phyloP scores from a whole-genome alignment of 148 eudicot species.

The Rhododendron griersonianum region DNA sequence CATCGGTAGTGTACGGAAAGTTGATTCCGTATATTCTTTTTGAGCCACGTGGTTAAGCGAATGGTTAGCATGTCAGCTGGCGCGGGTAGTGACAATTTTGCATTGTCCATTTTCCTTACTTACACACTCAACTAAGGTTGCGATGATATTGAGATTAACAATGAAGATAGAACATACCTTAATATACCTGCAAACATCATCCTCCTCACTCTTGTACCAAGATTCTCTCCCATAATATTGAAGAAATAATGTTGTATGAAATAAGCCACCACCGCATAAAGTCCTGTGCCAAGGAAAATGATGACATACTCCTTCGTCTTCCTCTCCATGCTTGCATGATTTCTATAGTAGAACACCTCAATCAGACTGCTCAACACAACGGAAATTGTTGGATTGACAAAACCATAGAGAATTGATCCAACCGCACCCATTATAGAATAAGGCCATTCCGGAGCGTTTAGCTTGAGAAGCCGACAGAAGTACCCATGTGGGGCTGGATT shows the following conservation, averaged over 20 bases:
- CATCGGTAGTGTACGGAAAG: no score
- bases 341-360: conserved; percentile 82
- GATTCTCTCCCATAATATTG: conserved; percentile 98
- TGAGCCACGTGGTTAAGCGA: no score
- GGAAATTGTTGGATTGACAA: conserved; percentile 87
- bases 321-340: conserved; percentile 80
- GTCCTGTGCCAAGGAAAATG: conserved; percentile 87
- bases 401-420: conserved; percentile 89
- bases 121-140: not conserved
- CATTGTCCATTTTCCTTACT: not conserved
- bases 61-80: no score
- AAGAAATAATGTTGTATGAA: conserved; percentile 95
- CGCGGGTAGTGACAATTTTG: no score
- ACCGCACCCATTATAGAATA: conserved; percentile 91
- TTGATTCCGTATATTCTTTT: no score
- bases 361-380: conserved; percentile 96
- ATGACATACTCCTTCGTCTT: conserved; percentile 96
- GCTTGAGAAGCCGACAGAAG: conserved; percentile 71
- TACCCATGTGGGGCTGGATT: conserved; percentile 76
- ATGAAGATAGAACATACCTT: not conserved
- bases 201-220: conserved; percentile 90
- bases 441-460: conserved; percentile 98
- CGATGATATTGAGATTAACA: not conserved
- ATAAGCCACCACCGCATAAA: conserved; percentile 88
- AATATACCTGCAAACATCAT: conserved; percentile 97